A percentile compares a stretch with the other conserved stretches of the same genome.
Conservation (phyloP, 306 rosid genomes). For the Erythrophleum fordii region DNA sequence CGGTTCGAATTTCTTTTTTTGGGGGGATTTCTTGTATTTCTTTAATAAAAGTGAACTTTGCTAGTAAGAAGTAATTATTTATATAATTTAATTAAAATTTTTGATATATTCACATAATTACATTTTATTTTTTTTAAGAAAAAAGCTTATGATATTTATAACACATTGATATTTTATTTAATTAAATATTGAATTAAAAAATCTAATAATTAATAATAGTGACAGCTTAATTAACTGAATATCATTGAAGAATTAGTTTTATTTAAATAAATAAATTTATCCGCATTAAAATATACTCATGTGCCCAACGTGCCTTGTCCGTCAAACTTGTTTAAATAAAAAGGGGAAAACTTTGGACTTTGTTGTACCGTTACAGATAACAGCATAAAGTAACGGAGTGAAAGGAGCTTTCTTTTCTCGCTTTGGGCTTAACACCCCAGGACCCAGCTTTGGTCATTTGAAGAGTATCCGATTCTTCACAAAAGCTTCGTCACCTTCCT, state of each 20-base stretch:
- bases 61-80: neutral
- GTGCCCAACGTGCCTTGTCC: no score
- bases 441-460: constrained; percentile 6
- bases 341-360: neutral
- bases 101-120: no score
- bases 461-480: constrained; percentile 56
- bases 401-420: constrained; percentile 1
- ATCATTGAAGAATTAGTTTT: no score
- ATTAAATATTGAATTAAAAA: no score
- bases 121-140: no score
- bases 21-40: neutral
- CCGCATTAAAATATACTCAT: no score
- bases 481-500: constrained; percentile 8
- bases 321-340: neutral
- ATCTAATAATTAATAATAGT: no score
- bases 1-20: no score
- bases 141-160: no score
- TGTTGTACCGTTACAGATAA: constrained; percentile 13
- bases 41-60: neutral
- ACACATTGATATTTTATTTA: no score
- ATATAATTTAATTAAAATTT: neutral
- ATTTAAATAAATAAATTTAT: no score
- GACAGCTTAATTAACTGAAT: no score
- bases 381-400: constrained; percentile 33
- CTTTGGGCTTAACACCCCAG: neutral